Percentiles rank a stretch among this genome's conserved stretches.
These are phyloP conservation scores for Xanthoparmelia taractica DNA, from an alignment of 495 filamentous ascomycete genomes.

Conservation along the genomic window DNA sequence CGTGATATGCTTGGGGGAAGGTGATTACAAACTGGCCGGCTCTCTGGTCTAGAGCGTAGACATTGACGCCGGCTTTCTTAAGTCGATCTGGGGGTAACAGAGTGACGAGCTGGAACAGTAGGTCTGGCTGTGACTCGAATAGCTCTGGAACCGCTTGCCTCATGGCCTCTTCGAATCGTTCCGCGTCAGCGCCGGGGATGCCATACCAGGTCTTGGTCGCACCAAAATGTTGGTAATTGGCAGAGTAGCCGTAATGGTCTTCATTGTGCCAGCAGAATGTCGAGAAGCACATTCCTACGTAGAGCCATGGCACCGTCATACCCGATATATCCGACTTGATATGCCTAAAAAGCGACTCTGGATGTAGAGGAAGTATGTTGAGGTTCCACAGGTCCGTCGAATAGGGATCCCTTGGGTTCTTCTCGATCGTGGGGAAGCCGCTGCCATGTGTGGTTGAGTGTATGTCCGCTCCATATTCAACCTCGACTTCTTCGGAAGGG, in stretches of 20 bases:
- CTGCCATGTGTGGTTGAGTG: conserved; percentile 98
- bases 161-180: conserved; percentile 94
- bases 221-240: conserved; percentile 98
- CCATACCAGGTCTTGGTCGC: conserved; percentile 99
- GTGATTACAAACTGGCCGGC: conserved; percentile 96
- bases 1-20: conserved; percentile 86
- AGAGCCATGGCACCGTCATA: conserved; percentile 99
- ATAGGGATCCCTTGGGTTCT: conserved; percentile 77
- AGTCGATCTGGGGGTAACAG: conserved; percentile 88
- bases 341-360: conserved; percentile 88
- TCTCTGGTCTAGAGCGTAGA: conserved; percentile 87
- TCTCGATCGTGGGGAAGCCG: conserved; percentile 92
- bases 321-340: conserved; percentile 99
- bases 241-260: conserved; percentile 95
- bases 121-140: conserved; percentile 93
- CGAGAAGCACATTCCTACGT: conserved; percentile 99
- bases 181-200: conserved; percentile 86
- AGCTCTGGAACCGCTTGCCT: conserved; percentile 88
- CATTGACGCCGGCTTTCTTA: conserved; percentile 86
- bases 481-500: conserved; percentile 89
- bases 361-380: conserved; percentile 83
- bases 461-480: conserved; percentile 97
- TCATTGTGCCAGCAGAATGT: conserved; percentile 99
- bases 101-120: conserved; percentile 95
- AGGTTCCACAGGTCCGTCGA: conserved; percentile 92